These are phyloP conservation scores for Hammondia hammondi DNA, from an alignment of 169 alveolate species.

Conservation along the genomic window DNA sequence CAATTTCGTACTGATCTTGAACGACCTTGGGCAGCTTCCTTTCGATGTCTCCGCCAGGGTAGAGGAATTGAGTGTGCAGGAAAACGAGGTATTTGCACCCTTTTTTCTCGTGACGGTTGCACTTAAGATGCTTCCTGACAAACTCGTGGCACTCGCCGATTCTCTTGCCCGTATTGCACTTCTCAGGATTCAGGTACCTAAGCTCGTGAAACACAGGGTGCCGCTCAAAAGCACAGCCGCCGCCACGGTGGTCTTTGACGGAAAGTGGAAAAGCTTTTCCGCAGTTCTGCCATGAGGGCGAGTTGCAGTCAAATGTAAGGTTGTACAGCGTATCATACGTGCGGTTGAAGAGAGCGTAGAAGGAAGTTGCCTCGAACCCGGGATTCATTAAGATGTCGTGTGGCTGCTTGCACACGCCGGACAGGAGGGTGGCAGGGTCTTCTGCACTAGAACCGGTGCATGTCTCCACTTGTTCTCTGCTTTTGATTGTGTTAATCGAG, in stretches of 20 bases:
- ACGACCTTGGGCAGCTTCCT: conserved; percentile 17
- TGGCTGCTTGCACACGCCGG: conserved; percentile 26
- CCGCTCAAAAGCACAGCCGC: conserved; percentile 54
- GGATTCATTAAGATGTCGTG: conserved; percentile 34
- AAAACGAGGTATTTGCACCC: conserved; percentile 46
- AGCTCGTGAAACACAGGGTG: conserved; percentile 25
- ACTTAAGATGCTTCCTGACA: conserved; percentile 36
- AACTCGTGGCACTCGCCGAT: conserved; percentile 50
- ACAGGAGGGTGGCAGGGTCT: not conserved
- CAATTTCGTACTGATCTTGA: not conserved
- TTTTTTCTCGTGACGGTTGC: not conserved
- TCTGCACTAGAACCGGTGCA: conserved; percentile 12
- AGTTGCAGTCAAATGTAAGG: conserved; percentile 38
- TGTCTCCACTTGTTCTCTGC: not conserved
- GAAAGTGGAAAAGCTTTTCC: conserved; percentile 24
- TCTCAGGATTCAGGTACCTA: not conserved
- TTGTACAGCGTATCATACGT: conserved; percentile 19
- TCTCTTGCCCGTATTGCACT: conserved; percentile 32
- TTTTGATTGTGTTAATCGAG: conserved; percentile 23
- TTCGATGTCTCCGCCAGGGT: conserved; percentile 13
- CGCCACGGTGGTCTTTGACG: not conserved
- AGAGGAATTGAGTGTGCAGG: not conserved
- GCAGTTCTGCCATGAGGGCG: conserved; percentile 50
- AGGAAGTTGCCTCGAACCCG: conserved; percentile 28
- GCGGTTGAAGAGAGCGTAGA: not conserved